phyloP scores from a whole-genome alignment of 2,329 filamentous ascomycete genomes.

The Fusarium algeriense region DNA sequence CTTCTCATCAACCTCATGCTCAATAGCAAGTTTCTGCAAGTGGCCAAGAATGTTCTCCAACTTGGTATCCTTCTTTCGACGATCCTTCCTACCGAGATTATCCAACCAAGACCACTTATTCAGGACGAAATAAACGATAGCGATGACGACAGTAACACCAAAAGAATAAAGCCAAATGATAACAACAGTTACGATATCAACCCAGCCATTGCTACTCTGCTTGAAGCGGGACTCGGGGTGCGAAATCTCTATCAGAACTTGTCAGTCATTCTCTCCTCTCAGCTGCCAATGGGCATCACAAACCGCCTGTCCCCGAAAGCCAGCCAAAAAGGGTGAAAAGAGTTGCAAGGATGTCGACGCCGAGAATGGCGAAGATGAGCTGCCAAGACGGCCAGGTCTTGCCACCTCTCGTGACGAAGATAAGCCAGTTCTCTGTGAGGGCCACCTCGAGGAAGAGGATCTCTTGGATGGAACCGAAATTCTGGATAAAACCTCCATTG shows the following conservation, averaged over 20 bases:
- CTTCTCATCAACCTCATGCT: conserved; percentile 34
- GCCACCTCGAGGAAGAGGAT: conserved; percentile 30
- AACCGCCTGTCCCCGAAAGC: background rate
- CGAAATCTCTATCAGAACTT: background rate
- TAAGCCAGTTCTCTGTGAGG: conserved; percentile 34
- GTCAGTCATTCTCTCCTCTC: too few relatives aligned
- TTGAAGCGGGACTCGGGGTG: conserved; percentile 3
- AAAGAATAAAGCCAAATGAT: conserved; percentile 36
- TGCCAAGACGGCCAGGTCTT: conserved; percentile 38
- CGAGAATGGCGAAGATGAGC: conserved; percentile 19
- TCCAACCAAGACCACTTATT: conserved; percentile 34
- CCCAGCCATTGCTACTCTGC: conserved; percentile 34
- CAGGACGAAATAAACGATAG: conserved; percentile 28
- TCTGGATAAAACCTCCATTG: conserved; percentile 1
- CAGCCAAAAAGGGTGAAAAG: conserved; percentile 23
- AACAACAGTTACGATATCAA: conserved; percentile 21
- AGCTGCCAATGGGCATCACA: too few relatives aligned
- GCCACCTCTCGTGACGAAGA: conserved; percentile 28
- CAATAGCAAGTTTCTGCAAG: conserved; percentile 30
- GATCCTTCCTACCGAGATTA: conserved; percentile 26
- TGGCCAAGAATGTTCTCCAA: conserved; percentile 29
- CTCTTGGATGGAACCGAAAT: conserved; percentile 22
- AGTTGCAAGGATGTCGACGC: conserved; percentile 11
- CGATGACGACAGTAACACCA: conserved; percentile 27
- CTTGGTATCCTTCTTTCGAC: conserved; percentile 26